A percentile compares a stretch with the other conserved stretches of the same genome.
These are phyloP conservation scores for Diaporthe helianthi DNA, from an alignment of 2,329 filamentous ascomycete genomes.

Conservation along the genomic window DNA sequence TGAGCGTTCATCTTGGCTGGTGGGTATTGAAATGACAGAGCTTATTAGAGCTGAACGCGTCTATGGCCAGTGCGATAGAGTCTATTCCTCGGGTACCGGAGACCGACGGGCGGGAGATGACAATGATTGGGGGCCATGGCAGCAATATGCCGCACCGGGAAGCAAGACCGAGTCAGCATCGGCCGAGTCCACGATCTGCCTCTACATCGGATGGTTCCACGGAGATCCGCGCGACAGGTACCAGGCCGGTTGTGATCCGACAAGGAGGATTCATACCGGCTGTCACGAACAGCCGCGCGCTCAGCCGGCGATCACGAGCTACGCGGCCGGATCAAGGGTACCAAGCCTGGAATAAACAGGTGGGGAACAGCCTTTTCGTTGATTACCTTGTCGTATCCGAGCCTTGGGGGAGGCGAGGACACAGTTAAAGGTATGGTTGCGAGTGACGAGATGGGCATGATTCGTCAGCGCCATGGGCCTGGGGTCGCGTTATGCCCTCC, in stretches of 20 bases:
- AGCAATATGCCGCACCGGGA: constrained; percentile 19
- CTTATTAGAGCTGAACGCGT: background rate
- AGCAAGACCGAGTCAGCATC: constrained; percentile 13
- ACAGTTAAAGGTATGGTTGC: constrained; percentile 16
- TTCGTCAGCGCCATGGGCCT: constrained; percentile 13
- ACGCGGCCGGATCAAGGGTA: constrained; percentile 6
- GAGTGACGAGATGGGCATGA: constrained; percentile 20
- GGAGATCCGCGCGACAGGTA: constrained; percentile 32
- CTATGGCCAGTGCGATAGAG: background rate
- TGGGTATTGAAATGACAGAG: constrained; percentile 18
- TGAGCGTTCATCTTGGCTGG: constrained; percentile 13
- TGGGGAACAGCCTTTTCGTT: constrained; percentile 6
- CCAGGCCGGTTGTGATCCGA: constrained; percentile 23
- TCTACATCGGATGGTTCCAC: constrained; percentile 27
- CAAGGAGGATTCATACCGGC: constrained; percentile 22
- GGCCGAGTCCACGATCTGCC: constrained; percentile 28
- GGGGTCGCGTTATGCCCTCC: background rate
- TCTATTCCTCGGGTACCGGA: background rate
- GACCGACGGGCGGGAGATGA: background rate
- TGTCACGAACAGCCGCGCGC: constrained; percentile 13
- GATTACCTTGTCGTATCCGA: constrained; percentile 17
- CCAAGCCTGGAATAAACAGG: constrained; percentile 18
- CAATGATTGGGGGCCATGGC: background rate
- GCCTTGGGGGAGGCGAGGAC: constrained; percentile 2
- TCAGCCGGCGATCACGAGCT: background rate